Conservation (phyloP, 139 green algal species). For the Pleodorina starrii region DNA sequence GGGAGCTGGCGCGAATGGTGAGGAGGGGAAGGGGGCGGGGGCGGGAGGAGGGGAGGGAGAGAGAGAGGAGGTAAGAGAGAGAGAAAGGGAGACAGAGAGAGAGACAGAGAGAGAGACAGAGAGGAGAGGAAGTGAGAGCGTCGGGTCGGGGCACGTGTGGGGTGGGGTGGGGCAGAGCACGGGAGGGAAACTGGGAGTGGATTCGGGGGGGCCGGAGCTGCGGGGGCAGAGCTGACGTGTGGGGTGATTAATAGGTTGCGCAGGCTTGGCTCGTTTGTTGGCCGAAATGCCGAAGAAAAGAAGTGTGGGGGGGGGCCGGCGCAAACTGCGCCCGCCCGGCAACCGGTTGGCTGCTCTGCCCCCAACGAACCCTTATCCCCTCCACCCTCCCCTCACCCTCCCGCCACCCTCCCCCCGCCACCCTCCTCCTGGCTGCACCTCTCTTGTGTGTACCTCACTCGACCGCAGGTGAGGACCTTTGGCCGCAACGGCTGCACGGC, state of each 20-base stretch:
- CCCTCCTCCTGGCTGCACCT: not conserved
- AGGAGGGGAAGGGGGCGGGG: not conserved
- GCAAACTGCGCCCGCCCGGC: too few relatives aligned
- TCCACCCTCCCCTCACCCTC: too few relatives aligned
- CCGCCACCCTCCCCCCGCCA: too few relatives aligned
- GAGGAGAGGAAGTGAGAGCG: not conserved
- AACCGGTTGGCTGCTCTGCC: too few relatives aligned
- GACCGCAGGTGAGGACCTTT: slow-evolving; percentile 39
- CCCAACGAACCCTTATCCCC: too few relatives aligned
- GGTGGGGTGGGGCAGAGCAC: not conserved
- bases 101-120: not conserved
- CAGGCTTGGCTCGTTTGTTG: too few relatives aligned
- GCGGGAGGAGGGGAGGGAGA: not conserved
- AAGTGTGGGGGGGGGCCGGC: too few relatives aligned
- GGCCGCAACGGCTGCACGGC: slow-evolving; percentile 50
- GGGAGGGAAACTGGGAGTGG: too few relatives aligned
- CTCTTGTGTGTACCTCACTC: not conserved
- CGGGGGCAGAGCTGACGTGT: too few relatives aligned
- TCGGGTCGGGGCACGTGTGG: not conserved
- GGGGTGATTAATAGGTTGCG: too few relatives aligned
- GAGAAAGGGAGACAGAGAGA: not conserved
- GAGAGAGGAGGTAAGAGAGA: not conserved
- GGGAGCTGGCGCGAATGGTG: slow-evolving; percentile 26
- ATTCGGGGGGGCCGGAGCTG: too few relatives aligned
- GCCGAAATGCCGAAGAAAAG: too few relatives aligned